Base-by-base conservation (phyloP, 2,329 filamentous ascomycete genomes). In the Setomelanomma holmii region DNA sequence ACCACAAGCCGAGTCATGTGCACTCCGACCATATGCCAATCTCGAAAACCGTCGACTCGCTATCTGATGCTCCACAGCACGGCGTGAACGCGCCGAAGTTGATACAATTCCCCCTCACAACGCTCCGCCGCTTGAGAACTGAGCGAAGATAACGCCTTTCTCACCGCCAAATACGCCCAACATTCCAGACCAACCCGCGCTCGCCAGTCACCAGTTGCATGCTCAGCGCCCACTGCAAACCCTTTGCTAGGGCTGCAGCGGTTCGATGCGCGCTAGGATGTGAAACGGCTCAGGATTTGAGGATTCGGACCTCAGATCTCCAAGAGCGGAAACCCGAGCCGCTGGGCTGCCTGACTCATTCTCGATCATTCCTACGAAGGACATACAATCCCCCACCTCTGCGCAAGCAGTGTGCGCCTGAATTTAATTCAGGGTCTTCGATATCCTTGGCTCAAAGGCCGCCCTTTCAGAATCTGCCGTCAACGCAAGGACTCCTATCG, bases 311-410 rank as follows among this genome's bases (percentile, higher is more conserved):
- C 27, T 30, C 27, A 17, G 38, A 40, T 10, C 14, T 22, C 38
- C 10, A 14, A 16, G n/a, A 40, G 7, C 20, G 38, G 38, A 5
- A 40, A 40, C 14, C 10, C n/a, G 19, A 40, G 22, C 38, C 38
- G 38, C 20, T 30, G 14, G 10, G 12, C 27, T 30, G 10, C 24
- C 47, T 45, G 24, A 50, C 53, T 49, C 45, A 53, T 33, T 33
- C 17, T 27, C 24, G 27, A 21, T 43, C 40, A 43, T 16, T 12
- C n/a, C 38, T 20, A 40, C 27, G 27, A 30, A n/a, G n/a, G n/a
- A n/a, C n/a, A n/a, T n/a, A n/a, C n/a, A n/a, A n/a, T n/a, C n/a
- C n/a, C n/a, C n/a, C n/a, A n/a, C n/a, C n/a, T n/a, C n/a, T n/a
- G n/a, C n/a, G n/a, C n/a, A n/a, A n/a, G n/a, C n/a, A n/a, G n/a